These are phyloP conservation scores for Hanseniaspora valbyensis DNA, from an alignment of 805 yeast species.

Conservation along the genomic window DNA sequence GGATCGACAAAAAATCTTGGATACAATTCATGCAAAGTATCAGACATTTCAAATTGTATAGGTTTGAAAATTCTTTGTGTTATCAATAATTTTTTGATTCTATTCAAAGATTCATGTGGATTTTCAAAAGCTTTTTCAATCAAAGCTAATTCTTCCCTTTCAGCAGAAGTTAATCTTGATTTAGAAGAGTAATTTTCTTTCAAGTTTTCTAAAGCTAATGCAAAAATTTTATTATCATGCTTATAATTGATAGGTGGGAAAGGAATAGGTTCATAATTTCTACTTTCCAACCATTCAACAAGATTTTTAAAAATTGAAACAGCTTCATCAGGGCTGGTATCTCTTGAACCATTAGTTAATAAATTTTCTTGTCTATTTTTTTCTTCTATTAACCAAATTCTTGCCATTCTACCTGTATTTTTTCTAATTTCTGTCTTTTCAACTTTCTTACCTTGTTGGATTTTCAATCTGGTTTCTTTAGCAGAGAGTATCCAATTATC, in stretches of 20 bases:
- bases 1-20: conserved; percentile 89
- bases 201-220: conserved; percentile 77
- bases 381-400: conserved; percentile 86
- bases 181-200: conserved; percentile 69
- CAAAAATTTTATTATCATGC: conserved; percentile 83
- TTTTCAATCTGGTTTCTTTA: conserved; percentile 81
- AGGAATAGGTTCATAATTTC: conserved; percentile 77
- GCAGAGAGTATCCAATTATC: conserved; percentile 95
- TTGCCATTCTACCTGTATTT: conserved; percentile 80
- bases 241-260: conserved; percentile 88
- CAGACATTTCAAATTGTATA: conserved; percentile 79
- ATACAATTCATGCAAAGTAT: conserved; percentile 66
- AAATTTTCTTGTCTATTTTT: conserved; percentile 77
- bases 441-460: conserved; percentile 77
- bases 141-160: conserved; percentile 83
- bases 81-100: conserved; percentile 68
- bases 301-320: conserved; percentile 73
- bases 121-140: conserved; percentile 95
- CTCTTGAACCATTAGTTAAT: conserved; percentile 71
- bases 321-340: conserved; percentile 75
- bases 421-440: conserved; percentile 92
- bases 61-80: conserved; percentile 92
- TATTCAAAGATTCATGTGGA: conserved; percentile 82
- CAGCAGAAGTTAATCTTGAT: conserved; percentile 70
- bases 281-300: conserved; percentile 82